Evolutionary conservation across 371 early-diverging fungal genomes (phyloP).

Genomic region (Saksenaea oblongispora): DNA sequence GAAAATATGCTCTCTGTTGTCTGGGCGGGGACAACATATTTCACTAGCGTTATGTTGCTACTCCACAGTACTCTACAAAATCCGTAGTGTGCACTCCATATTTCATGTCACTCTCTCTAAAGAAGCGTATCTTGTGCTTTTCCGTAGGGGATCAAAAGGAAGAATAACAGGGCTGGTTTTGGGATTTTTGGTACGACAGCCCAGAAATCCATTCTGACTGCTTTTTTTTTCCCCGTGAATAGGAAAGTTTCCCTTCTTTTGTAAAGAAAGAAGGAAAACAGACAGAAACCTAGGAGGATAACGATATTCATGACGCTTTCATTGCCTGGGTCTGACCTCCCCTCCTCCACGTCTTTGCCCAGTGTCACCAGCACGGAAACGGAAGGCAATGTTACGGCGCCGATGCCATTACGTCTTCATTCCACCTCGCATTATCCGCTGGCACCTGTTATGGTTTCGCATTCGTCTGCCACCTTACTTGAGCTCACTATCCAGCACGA

Average conservation of each 20-base stretch:
- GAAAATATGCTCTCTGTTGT: no score
- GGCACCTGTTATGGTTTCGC: background rate
- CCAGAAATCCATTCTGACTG: background rate
- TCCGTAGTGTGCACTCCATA: no score
- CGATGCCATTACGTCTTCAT: background rate
- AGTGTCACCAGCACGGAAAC: background rate
- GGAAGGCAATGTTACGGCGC: background rate
- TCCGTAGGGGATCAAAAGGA: background rate
- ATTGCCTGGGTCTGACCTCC: slow-evolving; percentile 1
- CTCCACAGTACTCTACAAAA: no score
- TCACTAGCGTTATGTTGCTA: no score
- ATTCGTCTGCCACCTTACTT: slow-evolving; percentile 9
- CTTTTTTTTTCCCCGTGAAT: background rate
- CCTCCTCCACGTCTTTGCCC: slow-evolving; percentile 3
- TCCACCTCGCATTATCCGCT: background rate
- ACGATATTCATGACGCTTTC: background rate
- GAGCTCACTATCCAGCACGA: slow-evolving; percentile 16
- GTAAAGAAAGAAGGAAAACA: background rate
- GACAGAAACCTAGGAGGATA: background rate
- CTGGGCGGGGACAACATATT: no score
- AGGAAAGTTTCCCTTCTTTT: slow-evolving; percentile 5
- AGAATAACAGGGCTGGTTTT: background rate
- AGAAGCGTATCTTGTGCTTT: no score
- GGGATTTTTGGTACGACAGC: background rate
- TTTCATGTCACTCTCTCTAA: no score